Percentiles rank a stretch among this genome's conserved stretches.
Evolutionary conservation across 192 early-diverging fungal genomes (phyloP).

Genomic region (Powellomyces hirtus): DNA sequence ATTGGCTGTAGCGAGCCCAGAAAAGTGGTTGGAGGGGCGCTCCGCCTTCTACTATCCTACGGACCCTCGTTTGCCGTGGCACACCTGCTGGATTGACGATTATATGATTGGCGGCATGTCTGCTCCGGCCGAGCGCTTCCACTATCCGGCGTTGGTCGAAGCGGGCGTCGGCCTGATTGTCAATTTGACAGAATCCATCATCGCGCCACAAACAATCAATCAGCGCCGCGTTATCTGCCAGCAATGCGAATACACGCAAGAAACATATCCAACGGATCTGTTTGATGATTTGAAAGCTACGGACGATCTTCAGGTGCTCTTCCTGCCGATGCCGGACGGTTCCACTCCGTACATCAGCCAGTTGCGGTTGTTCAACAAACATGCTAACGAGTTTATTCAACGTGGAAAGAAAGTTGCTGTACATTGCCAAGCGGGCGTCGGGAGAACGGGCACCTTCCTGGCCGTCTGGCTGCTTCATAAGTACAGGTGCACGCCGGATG

Average conservation of each 20-base stretch:
- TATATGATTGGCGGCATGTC: slow-evolving; percentile 40
- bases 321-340: slow-evolving; percentile 48
- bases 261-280: slow-evolving; percentile 32
- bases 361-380: slow-evolving; percentile 35
- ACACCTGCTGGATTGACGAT: slow-evolving; percentile 48
- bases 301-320: slow-evolving; percentile 33
- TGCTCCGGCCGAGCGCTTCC: slow-evolving; percentile 43
- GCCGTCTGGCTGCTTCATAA: slow-evolving; percentile 47
- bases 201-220: slow-evolving; percentile 9
- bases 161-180: slow-evolving; percentile 43
- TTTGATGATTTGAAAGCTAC: slow-evolving; percentile 35
- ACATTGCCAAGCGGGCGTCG: slow-evolving; percentile 55
- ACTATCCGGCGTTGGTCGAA: slow-evolving; percentile 36
- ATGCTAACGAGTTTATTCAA: slow-evolving; percentile 30
- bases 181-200: slow-evolving; percentile 44
- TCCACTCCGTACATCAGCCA: slow-evolving; percentile 36
- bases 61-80: slow-evolving; percentile 43
- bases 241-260: slow-evolving; percentile 16
- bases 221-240: neutral
- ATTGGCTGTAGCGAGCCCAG: neutral
- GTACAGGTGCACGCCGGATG: slow-evolving; percentile 36
- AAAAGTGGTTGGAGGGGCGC: slow-evolving; percentile 4
- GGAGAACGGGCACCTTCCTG: slow-evolving; percentile 49
- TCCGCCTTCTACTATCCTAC: slow-evolving; percentile 32
- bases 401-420: slow-evolving; percentile 39